Evolutionary conservation across 129 eudicot species (phyloP).

Genomic region (Flaveria robusta): DNA sequence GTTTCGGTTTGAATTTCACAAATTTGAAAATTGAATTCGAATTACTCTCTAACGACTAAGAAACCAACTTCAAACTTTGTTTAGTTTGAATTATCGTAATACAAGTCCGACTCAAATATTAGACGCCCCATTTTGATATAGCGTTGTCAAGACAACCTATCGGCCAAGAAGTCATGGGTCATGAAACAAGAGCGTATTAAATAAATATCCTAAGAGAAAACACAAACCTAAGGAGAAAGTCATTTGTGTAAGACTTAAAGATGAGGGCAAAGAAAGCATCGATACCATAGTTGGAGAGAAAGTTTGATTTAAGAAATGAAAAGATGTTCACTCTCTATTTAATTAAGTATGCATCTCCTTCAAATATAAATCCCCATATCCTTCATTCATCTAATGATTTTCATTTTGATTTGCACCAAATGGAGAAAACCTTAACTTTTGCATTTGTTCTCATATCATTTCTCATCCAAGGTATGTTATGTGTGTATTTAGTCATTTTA

Average conservation of each 20-base stretch:
- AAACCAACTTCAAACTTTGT: too few species aligned
- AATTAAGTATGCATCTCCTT: conserved; percentile 45
- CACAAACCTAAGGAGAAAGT: neutral
- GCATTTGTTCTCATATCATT: conserved; percentile 37
- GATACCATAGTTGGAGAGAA: conserved; percentile 20
- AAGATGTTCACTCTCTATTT: conserved; percentile 46
- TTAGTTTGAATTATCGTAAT: too few species aligned
- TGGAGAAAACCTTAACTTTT: conserved; percentile 32
- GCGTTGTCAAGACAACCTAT: too few species aligned
- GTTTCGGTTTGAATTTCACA: too few species aligned
- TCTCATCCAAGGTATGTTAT: conserved; percentile 45
- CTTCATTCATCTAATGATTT: neutral
- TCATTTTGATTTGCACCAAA: conserved; percentile 23
- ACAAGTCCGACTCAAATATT: too few species aligned
- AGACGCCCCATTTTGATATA: too few species aligned
- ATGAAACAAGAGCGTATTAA: too few species aligned
- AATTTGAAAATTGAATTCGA: too few species aligned
- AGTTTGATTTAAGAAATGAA: conserved; percentile 27
- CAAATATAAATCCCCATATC: conserved; percentile 1
- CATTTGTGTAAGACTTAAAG: conserved; percentile 20
- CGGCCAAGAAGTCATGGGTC: too few species aligned
- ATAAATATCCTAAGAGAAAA: neutral
- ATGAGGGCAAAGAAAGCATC: conserved; percentile 33
- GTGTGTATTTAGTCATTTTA: neutral
- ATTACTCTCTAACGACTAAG: too few species aligned